Percentiles rank a stretch among this genome's conserved stretches.
Conservation (phyloP, 1,284 basidiomycete genomes). For the Flammula alnicola region DNA sequence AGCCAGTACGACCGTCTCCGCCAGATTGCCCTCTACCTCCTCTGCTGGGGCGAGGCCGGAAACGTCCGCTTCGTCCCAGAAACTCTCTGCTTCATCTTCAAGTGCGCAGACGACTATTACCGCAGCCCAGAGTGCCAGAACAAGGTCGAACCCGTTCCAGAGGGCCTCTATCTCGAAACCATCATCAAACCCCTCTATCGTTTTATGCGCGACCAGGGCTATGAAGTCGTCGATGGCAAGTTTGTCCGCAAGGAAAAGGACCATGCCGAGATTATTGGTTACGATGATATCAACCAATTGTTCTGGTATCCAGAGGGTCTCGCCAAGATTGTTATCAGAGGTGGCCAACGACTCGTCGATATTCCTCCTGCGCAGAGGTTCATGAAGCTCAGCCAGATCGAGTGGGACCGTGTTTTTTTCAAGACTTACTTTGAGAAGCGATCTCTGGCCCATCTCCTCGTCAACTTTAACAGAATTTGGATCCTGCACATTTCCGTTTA, state of each 20-base stretch:
- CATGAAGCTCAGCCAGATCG: slow-evolving; percentile 87
- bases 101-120: slow-evolving; percentile 99
- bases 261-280: slow-evolving; percentile 95
- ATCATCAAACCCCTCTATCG: slow-evolving; percentile 95
- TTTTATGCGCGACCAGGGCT: slow-evolving; percentile 97
- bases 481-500: slow-evolving; percentile 89
- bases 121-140: slow-evolving; percentile 98
- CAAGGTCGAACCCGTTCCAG: slow-evolving; percentile 90
- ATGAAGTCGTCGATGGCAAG: slow-evolving; percentile 95
- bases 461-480: slow-evolving; percentile 98
- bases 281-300: slow-evolving; percentile 99
- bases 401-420: slow-evolving; percentile 94
- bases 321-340: slow-evolving; percentile 86
- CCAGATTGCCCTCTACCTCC: slow-evolving; percentile 93
- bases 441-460: slow-evolving; percentile 88
- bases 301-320: slow-evolving; percentile 99
- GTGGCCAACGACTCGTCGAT: slow-evolving; percentile 92
- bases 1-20: slow-evolving; percentile 97
- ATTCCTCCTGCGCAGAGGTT: slow-evolving; percentile 89
- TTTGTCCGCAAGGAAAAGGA: slow-evolving; percentile 95
- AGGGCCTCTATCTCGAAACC: slow-evolving; percentile 91
- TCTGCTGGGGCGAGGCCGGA: slow-evolving; percentile 98
- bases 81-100: slow-evolving; percentile 99
- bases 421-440: slow-evolving; percentile 97
- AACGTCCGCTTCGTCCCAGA: slow-evolving; percentile 98